phyloP scores from a whole-genome alignment of 2,329 filamentous ascomycete genomes.

The Trichoderma simmonsii region DNA sequence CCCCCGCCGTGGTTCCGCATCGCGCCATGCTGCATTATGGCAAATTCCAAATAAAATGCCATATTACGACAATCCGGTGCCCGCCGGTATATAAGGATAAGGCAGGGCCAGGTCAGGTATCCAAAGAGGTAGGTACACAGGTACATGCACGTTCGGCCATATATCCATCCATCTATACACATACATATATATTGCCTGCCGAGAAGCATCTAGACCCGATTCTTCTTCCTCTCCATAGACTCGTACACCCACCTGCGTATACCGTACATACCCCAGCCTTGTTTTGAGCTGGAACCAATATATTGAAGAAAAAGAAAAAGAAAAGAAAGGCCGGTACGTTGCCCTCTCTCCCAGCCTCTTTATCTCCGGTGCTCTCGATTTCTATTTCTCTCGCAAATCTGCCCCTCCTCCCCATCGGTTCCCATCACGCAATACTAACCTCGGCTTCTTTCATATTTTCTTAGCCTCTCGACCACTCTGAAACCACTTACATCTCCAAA shows the following conservation, averaged over 20 bases:
- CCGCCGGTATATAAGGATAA: not conserved
- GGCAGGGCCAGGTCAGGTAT: not conserved
- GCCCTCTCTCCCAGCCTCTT: not conserved
- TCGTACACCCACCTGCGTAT: not conserved
- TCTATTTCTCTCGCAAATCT: not conserved
- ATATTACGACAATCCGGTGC: not conserved
- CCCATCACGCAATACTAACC: not conserved
- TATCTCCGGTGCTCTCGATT: not conserved
- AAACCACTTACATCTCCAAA: not conserved
- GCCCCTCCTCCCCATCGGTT: not conserved
- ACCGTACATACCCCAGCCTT: not conserved
- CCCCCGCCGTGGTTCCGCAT: slow-evolving; percentile 9
- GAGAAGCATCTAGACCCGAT: not conserved
- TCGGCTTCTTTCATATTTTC: not conserved
- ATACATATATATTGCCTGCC: not conserved
- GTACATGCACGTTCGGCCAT: not conserved
- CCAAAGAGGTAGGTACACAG: not conserved
- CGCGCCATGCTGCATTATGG: not conserved
- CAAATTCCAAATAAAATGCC: slow-evolving; percentile 5
- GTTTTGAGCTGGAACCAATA: not conserved
- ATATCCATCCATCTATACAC: not conserved
- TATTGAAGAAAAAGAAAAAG: not conserved
- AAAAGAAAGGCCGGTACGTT: not conserved
- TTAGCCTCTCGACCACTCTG: not conserved
- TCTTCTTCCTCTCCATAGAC: not conserved